Evolutionary conservation across 192 early-diverging fungal species (phyloP).

Genomic region (Gaertneriomyces semiglobifer): DNA sequence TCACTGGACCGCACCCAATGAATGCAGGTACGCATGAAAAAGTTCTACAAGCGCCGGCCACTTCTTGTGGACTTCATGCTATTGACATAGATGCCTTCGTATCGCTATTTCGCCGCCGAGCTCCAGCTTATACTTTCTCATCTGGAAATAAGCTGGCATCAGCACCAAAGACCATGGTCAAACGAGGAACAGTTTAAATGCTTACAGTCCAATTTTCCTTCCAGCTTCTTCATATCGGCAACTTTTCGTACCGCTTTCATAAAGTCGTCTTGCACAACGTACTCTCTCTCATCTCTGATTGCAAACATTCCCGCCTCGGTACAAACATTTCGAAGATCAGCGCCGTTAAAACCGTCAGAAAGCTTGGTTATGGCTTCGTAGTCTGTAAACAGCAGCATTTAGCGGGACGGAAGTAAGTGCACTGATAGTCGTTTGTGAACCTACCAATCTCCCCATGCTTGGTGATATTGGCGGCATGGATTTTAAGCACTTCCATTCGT

Average conservation of each 20-base stretch:
- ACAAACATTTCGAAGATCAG: constrained; percentile 98
- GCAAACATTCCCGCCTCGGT: constrained; percentile 99
- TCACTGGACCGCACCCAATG: too few relatives aligned
- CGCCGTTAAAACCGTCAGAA: constrained; percentile 97
- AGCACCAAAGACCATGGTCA: constrained; percentile 1
- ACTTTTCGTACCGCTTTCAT: constrained; percentile 99
- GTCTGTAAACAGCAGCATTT: constrained; percentile 53
- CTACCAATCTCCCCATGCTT: constrained; percentile 94
- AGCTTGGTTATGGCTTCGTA: constrained; percentile 98
- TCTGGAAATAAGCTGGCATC: background rate
- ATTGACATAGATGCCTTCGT: too few relatives aligned
- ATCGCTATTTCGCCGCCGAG: too few relatives aligned
- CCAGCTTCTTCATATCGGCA: constrained; percentile 88
- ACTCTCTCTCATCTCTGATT: constrained; percentile 97
- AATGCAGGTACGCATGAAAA: too few relatives aligned
- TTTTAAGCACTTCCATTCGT: constrained; percentile 93
- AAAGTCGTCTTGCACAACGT: constrained; percentile 97
- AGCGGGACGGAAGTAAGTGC: constrained; percentile 4
- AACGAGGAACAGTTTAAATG: background rate
- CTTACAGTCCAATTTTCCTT: constrained; percentile 52
- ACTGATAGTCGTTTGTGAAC: constrained; percentile 10
- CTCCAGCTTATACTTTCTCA: constrained; percentile 4
- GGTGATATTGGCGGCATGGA: constrained; percentile 88
- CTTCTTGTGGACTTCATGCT: too few relatives aligned
- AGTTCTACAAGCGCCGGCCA: too few relatives aligned